Conservation (phyloP, 2,329 filamentous ascomycete species). For the Coniella lustricola region DNA sequence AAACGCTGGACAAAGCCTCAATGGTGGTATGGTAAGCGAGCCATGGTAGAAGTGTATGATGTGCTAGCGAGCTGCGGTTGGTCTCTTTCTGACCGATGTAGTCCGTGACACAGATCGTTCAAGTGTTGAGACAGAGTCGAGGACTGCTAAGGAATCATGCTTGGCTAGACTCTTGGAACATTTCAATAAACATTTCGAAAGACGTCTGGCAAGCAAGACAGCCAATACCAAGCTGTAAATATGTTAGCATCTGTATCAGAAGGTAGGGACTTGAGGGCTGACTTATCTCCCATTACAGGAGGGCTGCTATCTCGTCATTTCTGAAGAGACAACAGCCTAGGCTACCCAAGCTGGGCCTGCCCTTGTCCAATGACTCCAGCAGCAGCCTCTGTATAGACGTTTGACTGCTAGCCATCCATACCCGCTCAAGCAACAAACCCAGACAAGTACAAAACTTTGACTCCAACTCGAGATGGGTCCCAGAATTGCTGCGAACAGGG, state of each 20-base stretch:
- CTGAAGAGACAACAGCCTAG: conserved; percentile 44
- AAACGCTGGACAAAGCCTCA: neutral
- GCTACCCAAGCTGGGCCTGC: conserved; percentile 33
- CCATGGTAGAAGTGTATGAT: neutral
- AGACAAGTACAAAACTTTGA: conserved; percentile 93
- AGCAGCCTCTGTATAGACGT: conserved; percentile 11
- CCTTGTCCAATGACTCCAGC: conserved; percentile 26
- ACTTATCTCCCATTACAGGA: conserved; percentile 46
- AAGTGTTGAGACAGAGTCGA: neutral
- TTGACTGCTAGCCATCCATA: conserved; percentile 17
- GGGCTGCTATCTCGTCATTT: conserved; percentile 43
- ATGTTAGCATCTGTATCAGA: conserved; percentile 21
- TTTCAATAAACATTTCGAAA: neutral
- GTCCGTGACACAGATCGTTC: neutral
- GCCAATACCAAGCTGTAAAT: neutral
- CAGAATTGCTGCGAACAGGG: conserved; percentile 23
- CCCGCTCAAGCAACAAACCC: conserved; percentile 26
- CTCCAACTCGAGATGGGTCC: conserved; percentile 90
- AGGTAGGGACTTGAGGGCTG: conserved; percentile 11
- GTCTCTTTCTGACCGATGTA: neutral
- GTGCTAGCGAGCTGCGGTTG: neutral
- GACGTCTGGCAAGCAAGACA: too few species aligned
- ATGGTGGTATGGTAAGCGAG: neutral
- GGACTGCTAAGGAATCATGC: neutral
- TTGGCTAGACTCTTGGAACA: neutral